phyloP scores from a whole-genome alignment of 1,284 basidiomycete genomes.

The Rhodotorula sp. region DNA sequence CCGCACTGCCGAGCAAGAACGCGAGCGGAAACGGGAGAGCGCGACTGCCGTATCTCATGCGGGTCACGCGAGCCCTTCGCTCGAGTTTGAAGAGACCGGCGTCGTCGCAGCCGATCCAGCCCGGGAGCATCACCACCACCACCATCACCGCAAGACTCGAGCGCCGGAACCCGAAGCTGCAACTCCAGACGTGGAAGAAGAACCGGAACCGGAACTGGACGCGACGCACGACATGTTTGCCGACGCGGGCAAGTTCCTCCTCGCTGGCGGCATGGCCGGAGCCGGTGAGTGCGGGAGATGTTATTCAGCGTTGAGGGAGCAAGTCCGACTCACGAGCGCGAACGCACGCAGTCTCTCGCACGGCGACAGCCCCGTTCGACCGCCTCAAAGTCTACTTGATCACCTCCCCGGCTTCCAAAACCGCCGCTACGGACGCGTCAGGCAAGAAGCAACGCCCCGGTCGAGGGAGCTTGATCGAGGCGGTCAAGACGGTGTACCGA shows the following conservation, averaged over 20 bases:
- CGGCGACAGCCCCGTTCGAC: slow-evolving; percentile 97
- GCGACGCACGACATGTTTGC: slow-evolving; percentile 40
- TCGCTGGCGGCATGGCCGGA: slow-evolving; percentile 92
- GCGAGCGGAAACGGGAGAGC: background rate
- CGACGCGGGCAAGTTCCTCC: slow-evolving; percentile 77
- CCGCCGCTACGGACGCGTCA: background rate
- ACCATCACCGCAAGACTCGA: background rate
- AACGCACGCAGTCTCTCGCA: slow-evolving; percentile 71
- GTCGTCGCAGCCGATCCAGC: slow-evolving; percentile 5
- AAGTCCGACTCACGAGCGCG: slow-evolving; percentile 46
- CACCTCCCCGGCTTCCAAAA: slow-evolving; percentile 58
- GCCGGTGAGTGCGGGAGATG: slow-evolving; percentile 59
- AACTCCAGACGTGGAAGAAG: slow-evolving; percentile 51
- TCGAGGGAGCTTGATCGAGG: slow-evolving; percentile 62
- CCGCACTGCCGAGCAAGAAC: background rate
- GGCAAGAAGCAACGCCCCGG: slow-evolving; percentile 32
- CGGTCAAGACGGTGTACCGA: slow-evolving; percentile 79
- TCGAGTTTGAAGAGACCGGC: slow-evolving; percentile 27
- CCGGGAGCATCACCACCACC: background rate
- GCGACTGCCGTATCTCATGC: slow-evolving; percentile 1
- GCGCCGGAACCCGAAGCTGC: background rate
- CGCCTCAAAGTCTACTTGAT: slow-evolving; percentile 96
- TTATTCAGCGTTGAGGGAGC: slow-evolving; percentile 48
- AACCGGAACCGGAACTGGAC: slow-evolving; percentile 50
- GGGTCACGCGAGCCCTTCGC: background rate